These are phyloP conservation scores for Chaetomium strumarium DNA, from an alignment of 2,329 filamentous ascomycete species.

Conservation along the genomic window DNA sequence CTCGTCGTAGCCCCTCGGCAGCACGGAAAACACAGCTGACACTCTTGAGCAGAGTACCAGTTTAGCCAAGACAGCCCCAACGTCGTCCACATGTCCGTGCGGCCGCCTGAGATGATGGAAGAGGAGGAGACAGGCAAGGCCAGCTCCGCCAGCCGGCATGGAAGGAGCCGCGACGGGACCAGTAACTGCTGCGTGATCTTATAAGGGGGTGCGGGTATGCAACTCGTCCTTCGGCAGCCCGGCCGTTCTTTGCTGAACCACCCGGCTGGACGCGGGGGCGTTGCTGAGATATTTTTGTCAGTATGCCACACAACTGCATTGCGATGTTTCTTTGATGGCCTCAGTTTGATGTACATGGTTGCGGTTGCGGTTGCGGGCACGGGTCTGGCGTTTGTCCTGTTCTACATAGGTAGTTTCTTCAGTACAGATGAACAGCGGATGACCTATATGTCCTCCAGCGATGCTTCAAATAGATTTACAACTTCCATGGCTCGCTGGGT, in stretches of 20 bases:
- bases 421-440: conserved; percentile 1
- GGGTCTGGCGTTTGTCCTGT: conserved; percentile 10
- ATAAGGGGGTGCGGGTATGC: not conserved
- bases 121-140: conserved; percentile 66
- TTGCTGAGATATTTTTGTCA: not conserved
- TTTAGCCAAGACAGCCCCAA: conserved; percentile 71
- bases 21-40: not conserved
- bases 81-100: conserved; percentile 91
- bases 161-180: conserved; percentile 36
- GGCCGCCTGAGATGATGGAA: conserved; percentile 80
- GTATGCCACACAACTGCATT: conserved; percentile 3
- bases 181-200: conserved; percentile 45
- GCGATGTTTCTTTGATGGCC: conserved; percentile 3
- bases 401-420: not conserved
- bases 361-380: not conserved
- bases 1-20: too few relatives aligned
- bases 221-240: not conserved
- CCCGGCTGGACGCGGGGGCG: not conserved
- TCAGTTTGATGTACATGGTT: conserved; percentile 4
- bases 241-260: not conserved
- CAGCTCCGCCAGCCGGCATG: conserved; percentile 44
- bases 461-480: not conserved
- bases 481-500: not conserved
- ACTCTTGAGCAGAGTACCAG: conserved; percentile 58
- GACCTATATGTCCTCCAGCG: conserved; percentile 2